phyloP scores from a whole-genome alignment of 2,329 filamentous ascomycete genomes.

The Diaporthe ilicicola region DNA sequence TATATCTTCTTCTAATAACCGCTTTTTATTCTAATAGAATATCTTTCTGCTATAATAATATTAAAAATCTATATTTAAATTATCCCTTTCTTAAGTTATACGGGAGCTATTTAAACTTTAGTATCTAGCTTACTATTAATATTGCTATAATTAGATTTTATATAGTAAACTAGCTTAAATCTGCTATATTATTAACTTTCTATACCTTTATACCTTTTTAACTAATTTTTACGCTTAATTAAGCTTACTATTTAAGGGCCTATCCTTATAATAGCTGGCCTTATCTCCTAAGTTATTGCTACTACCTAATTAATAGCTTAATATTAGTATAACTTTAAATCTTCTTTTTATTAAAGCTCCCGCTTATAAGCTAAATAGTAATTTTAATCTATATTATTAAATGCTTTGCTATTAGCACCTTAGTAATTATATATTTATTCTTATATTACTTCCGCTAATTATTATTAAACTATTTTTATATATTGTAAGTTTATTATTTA shows the following conservation, averaged over 20 bases:
- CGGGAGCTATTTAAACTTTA: not conserved
- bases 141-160: not conserved
- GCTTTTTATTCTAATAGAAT: not conserved
- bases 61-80: not conserved
- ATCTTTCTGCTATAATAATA: not conserved
- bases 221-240: not conserved
- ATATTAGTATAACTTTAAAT: not conserved
- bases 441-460: not conserved
- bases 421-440: not conserved
- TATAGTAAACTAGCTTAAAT: not conserved
- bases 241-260: not conserved
- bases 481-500: not conserved
- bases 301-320: not conserved
- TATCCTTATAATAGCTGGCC: not conserved
- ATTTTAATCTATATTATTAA: not conserved
- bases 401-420: not conserved
- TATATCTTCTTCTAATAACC: not conserved
- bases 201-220: not conserved
- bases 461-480: not conserved
- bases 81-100: not conserved
- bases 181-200: not conserved
- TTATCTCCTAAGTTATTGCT: not conserved
- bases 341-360: not conserved
- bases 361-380: not conserved
- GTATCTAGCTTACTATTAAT: not conserved